Evolutionary conservation across 2,329 filamentous ascomycete species (phyloP), one percentile per base, ranked within the genome.

Genomic region (Helotiales sp.): DNA sequence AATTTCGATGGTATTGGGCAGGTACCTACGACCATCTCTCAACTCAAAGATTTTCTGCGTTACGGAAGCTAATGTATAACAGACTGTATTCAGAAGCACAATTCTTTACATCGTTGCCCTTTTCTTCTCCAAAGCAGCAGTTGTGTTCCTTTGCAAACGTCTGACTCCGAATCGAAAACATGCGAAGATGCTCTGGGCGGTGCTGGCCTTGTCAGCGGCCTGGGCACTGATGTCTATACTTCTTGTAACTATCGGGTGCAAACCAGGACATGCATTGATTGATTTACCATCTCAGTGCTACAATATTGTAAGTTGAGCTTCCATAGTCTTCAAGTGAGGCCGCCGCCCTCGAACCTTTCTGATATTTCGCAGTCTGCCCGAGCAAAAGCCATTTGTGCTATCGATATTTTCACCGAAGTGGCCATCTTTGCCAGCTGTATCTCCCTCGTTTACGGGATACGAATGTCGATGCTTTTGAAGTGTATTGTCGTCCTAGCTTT

Each of bases 321-420:
- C 6, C 11, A n/a, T n/a, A 20, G 7, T 5, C 22, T 1, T 20
- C 6, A 20, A 6, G 5, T 20, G 13, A 20, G 6, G 4, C 17
- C 7, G n/a, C 20, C 7, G 22, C 7, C 24, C 3, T 15, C 11
- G 22, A 54, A 28, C 4, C 49, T n/a, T n/a, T n/a, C n/a, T 54
- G 28, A 54, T 20, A 28, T 3, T 54, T 54, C 15, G 2, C 17
- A 54, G 49, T 15, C 49, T 15, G 49, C 49, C 11, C 49, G 49
- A 54, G 24, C 28, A 32, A 54, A 54, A 54, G 7, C 49, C 15
- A 54, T 54, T 8, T 54, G 49, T 22, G 49, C 49, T 26, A 17
- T 54, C 22, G 49, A 54, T 20, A 54, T 54, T 22, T 54, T 54
- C 49, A 54, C 49, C 13, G 49, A 54, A 54, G 49, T 54, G 3